Conservation (phyloP, 2,329 filamentous ascomycete genomes). For the Ceratocystis diversiconidia region DNA sequence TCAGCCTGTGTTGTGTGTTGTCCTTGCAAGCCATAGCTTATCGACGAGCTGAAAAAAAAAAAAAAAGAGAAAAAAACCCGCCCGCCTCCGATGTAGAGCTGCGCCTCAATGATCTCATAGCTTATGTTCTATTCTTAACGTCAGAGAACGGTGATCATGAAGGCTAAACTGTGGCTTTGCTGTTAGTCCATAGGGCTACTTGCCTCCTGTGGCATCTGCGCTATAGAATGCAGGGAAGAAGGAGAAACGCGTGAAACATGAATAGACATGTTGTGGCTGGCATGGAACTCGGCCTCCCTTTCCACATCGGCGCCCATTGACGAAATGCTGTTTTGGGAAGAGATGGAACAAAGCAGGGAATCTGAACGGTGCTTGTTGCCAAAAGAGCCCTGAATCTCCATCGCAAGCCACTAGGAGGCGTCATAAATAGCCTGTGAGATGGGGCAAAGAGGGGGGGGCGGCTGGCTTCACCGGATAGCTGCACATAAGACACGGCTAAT, state of each 20-base stretch:
- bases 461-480: not conserved
- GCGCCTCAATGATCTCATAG: conserved; percentile 5
- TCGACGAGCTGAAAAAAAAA: not conserved
- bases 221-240: not conserved
- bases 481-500: not conserved
- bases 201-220: not conserved
- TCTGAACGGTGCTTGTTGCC: not conserved
- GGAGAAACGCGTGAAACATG: not conserved
- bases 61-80: too few species aligned
- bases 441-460: not conserved
- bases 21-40: not conserved
- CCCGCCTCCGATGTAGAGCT: not conserved
- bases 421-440: not conserved
- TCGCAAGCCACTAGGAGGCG: conserved; percentile 1
- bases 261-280: not conserved
- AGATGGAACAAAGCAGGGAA: not conserved
- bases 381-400: not conserved
- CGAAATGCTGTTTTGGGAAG: not conserved
- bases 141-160: not conserved
- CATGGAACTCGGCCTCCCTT: not conserved
- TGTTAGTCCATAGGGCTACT: not conserved
- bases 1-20: not conserved
- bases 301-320: not conserved
- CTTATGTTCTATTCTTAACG: not conserved
- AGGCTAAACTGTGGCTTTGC: not conserved